These are phyloP conservation scores for Scleroderma citrinum DNA, from an alignment of 768 basidiomycete species.

Conservation along the genomic window DNA sequence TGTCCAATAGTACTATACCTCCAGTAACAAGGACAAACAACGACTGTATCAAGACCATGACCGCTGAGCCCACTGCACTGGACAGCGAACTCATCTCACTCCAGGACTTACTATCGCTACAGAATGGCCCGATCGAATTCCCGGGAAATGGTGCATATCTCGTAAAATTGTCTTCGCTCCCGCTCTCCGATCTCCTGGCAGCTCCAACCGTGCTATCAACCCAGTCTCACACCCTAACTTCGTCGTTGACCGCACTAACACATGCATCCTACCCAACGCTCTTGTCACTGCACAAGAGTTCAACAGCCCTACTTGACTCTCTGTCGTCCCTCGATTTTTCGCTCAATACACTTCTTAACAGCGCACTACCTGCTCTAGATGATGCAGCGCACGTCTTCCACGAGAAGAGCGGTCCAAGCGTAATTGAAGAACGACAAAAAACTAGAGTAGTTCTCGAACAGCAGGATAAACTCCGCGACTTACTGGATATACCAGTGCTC, in stretches of 20 bases:
- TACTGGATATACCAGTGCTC: slow-evolving; percentile 85
- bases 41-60: slow-evolving; percentile 11
- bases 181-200: slow-evolving; percentile 60
- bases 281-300: slow-evolving; percentile 78
- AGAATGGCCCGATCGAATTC: slow-evolving; percentile 7
- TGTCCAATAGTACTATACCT: too few relatives aligned
- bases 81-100: slow-evolving; percentile 19
- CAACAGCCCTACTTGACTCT: slow-evolving; percentile 65
- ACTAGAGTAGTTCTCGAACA: slow-evolving; percentile 88
- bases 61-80: slow-evolving; percentile 1
- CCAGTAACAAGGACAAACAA: neutral
- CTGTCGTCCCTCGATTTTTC: slow-evolving; percentile 71
- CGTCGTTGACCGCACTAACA: slow-evolving; percentile 84
- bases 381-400: slow-evolving; percentile 66
- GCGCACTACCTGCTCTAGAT: slow-evolving; percentile 74
- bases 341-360: slow-evolving; percentile 58
- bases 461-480: slow-evolving; percentile 86
- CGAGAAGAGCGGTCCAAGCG: slow-evolving; percentile 55
- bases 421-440: slow-evolving; percentile 70
- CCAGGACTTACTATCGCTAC: slow-evolving; percentile 21
- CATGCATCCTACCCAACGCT: slow-evolving; percentile 91
- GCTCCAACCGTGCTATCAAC: slow-evolving; percentile 77
- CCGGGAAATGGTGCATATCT: slow-evolving; percentile 47
- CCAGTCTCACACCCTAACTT: slow-evolving; percentile 80
- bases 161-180: slow-evolving; percentile 54